Evolutionary conservation across 208 protist species (phyloP).

Genomic region (Porcisia hertigi): DNA sequence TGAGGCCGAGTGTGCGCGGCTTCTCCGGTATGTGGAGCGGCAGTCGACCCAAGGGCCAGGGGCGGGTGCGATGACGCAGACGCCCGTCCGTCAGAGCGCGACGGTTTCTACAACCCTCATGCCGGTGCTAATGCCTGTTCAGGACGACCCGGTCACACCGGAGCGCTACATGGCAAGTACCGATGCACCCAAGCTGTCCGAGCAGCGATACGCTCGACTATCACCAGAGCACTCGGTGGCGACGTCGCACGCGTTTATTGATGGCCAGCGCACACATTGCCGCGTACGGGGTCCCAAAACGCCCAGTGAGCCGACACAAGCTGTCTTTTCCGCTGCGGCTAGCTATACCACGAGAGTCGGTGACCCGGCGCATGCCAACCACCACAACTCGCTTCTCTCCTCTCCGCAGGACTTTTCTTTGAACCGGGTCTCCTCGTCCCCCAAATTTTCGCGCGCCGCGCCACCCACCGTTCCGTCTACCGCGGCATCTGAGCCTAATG

Average conservation of each 20-base stretch:
- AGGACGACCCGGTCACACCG: slow-evolving; percentile 17
- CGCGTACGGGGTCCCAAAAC: background rate
- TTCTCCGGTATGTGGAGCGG: slow-evolving; percentile 25
- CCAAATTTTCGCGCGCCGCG: background rate
- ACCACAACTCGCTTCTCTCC: background rate
- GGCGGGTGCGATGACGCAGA: slow-evolving; percentile 1
- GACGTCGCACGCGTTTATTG: background rate
- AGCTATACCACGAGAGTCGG: background rate
- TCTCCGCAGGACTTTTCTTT: background rate
- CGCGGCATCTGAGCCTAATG: slow-evolving; percentile 7
- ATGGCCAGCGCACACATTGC: slow-evolving; percentile 1
- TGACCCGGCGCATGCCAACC: background rate
- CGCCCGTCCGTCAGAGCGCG: background rate
- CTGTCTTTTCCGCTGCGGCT: background rate
- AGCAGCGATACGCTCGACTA: background rate
- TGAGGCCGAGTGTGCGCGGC: slow-evolving; percentile 45
- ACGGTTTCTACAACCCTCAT: background rate
- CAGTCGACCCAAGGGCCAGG: background rate
- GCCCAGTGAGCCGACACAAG: background rate
- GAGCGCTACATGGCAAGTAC: slow-evolving; percentile 16
- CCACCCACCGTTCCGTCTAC: background rate
- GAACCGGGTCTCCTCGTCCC: background rate
- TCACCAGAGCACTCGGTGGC: background rate
- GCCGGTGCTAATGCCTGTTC: slow-evolving; percentile 1
- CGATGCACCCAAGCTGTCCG: background rate